Percentiles rank a stretch among this genome's conserved stretches.
Evolutionary conservation across 176 grass and related monocot species (phyloP).

Genomic region (Carex parvula): DNA sequence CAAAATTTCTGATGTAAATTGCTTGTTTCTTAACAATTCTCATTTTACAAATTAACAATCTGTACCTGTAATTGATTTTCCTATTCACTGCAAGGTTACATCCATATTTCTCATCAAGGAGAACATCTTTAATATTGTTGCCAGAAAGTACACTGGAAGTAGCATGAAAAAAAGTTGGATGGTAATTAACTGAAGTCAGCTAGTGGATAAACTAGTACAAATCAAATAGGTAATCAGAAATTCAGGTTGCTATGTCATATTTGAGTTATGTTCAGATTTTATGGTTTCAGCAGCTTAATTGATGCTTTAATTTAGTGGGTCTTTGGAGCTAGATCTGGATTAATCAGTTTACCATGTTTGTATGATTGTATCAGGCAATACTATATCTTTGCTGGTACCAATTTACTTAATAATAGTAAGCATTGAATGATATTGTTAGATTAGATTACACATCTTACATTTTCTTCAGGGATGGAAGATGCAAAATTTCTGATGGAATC

Average conservation of each 20-base stretch:
- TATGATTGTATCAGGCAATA: background rate
- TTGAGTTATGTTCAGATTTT: background rate
- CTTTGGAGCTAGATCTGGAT: background rate
- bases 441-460: conserved; percentile 38
- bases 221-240: background rate
- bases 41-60: background rate
- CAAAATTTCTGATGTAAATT: background rate
- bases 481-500: conserved; percentile 57
- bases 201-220: background rate
- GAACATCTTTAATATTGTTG: conserved; percentile 3
- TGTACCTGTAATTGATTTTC: conserved; percentile 19
- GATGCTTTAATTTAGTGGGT: background rate
- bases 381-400: background rate
- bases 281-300: background rate
- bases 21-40: no score
- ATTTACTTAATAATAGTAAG: background rate
- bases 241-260: background rate
- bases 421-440: background rate
- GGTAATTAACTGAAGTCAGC: background rate
- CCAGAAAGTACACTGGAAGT: conserved; percentile 14
- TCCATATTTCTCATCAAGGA: conserved; percentile 2
- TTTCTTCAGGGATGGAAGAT: conserved; percentile 68
- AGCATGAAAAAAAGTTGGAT: background rate
- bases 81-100: background rate
- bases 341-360: background rate